Percentiles rank a stretch among this genome's conserved stretches.
Conservation (phyloP, 371 early-diverging fungal genomes). For the Apophysomyces ossiformis region DNA sequence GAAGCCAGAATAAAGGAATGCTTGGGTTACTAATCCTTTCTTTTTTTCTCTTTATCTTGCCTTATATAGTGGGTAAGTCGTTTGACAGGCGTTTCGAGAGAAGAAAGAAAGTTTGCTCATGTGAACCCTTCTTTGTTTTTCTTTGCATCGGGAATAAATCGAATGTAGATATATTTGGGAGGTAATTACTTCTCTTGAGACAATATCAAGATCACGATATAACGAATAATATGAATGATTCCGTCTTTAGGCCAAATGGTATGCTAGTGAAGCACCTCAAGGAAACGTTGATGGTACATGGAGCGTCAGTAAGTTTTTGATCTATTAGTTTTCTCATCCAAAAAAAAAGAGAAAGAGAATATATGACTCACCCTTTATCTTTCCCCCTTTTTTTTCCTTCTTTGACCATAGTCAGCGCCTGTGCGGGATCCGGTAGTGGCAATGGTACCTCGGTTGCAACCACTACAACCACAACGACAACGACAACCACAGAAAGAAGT, state of each 20-base stretch:
- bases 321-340: no score
- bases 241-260: constrained; percentile 46
- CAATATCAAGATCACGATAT: neutral
- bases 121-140: neutral
- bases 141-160: neutral
- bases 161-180: constrained; percentile 41
- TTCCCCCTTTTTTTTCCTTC: no score
- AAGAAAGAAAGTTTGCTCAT: neutral
- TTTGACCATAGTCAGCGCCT: constrained; percentile 11
- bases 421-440: constrained; percentile 1
- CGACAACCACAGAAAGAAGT: constrained; percentile 26
- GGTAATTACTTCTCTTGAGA: constrained; percentile 23
- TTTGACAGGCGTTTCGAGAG: neutral
- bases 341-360: no score
- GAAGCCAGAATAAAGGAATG: neutral
- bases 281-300: constrained; percentile 32
- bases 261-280: constrained; percentile 26
- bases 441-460: constrained; percentile 1
- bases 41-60: no score
- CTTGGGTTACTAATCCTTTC: no score
- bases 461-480: constrained; percentile 8
- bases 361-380: no score
- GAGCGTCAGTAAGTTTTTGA: constrained; percentile 28
- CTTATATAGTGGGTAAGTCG: constrained; percentile 30
- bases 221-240: neutral